Percentiles rank a stretch among this genome's conserved stretches.
Conservation (phyloP, 345 rosid species). For the Salix brachista region DNA sequence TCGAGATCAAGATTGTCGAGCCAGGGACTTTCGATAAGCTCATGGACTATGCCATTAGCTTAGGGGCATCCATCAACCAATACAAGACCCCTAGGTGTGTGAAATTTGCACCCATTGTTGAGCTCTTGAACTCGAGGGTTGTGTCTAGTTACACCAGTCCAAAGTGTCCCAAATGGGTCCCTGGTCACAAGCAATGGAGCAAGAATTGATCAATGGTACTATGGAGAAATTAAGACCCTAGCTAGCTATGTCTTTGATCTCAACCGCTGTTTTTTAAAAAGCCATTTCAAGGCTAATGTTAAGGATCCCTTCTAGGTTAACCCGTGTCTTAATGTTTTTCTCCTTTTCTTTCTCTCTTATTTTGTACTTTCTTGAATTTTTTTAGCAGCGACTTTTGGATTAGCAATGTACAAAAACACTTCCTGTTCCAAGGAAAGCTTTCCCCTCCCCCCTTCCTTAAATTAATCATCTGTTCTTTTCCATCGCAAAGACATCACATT, state of each 20-base stretch:
- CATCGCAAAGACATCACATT: conserved; percentile 17
- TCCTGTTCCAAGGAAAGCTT: conserved; percentile 36
- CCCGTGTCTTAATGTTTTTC: conserved; percentile 21
- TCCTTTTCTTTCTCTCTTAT: not conserved
- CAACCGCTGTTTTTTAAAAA: conserved; percentile 18
- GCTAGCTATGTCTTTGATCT: not conserved
- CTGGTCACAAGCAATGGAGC: conserved; percentile 85
- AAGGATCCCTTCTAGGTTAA: conserved; percentile 32
- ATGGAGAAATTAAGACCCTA: conserved; percentile 9
- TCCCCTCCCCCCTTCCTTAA: not conserved
- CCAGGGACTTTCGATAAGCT: conserved; percentile 91
- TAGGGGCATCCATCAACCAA: conserved; percentile 91
- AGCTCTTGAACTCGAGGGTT: conserved; percentile 79
- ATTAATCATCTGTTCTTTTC: not conserved
- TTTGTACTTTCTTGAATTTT: conserved; percentile 1
- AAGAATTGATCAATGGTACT: conserved; percentile 8
- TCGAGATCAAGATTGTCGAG: conserved; percentile 87
- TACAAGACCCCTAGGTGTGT: conserved; percentile 97
- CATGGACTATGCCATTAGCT: conserved; percentile 92
- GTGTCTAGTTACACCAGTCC: conserved; percentile 64
- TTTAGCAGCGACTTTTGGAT: conserved; percentile 31
- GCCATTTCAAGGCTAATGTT: conserved; percentile 35
- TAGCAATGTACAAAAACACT: conserved; percentile 63
- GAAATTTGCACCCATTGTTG: conserved; percentile 83
- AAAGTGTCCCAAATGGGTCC: conserved; percentile 89